A percentile compares a stretch with the other conserved stretches of the same genome.
Evolutionary conservation across 1,284 basidiomycete genomes (phyloP).

Genomic region (Athelia psychrophila): DNA sequence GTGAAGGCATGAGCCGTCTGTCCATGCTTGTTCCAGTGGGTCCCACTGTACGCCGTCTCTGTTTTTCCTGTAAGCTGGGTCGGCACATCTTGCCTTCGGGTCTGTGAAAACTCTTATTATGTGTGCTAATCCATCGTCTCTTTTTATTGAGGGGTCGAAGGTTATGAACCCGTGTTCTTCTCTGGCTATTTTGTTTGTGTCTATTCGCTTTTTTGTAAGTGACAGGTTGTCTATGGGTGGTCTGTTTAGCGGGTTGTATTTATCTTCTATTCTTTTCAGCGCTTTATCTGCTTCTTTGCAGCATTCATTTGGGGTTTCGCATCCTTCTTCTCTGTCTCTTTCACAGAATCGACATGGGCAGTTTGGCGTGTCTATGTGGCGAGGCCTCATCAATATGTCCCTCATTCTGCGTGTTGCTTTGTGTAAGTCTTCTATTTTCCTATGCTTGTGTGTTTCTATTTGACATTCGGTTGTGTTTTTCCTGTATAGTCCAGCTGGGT

Average conservation of each 20-base stretch:
- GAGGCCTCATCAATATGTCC: background rate
- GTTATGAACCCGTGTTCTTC: background rate
- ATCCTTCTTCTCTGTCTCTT: background rate
- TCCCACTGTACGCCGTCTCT: background rate
- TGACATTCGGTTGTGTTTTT: background rate
- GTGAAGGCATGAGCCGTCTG: constrained; percentile 22
- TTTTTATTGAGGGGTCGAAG: background rate
- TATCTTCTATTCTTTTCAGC: background rate
- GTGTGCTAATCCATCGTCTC: background rate
- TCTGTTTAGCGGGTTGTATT: background rate
- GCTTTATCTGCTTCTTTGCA: background rate
- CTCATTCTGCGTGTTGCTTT: background rate
- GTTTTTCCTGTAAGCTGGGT: background rate
- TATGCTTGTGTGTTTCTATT: background rate
- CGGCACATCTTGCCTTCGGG: background rate
- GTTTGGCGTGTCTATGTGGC: background rate
- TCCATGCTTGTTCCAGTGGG: constrained; percentile 9
- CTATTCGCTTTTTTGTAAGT: background rate
- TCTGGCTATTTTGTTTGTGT: background rate
- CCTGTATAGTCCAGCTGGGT: background rate
- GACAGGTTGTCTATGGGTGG: background rate
- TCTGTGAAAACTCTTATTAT: background rate
- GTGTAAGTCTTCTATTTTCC: background rate
- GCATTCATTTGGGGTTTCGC: background rate
- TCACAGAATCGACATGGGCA: background rate